phyloP scores from a whole-genome alignment of 768 basidiomycete species.

The Dacryopinax spathularia region DNA sequence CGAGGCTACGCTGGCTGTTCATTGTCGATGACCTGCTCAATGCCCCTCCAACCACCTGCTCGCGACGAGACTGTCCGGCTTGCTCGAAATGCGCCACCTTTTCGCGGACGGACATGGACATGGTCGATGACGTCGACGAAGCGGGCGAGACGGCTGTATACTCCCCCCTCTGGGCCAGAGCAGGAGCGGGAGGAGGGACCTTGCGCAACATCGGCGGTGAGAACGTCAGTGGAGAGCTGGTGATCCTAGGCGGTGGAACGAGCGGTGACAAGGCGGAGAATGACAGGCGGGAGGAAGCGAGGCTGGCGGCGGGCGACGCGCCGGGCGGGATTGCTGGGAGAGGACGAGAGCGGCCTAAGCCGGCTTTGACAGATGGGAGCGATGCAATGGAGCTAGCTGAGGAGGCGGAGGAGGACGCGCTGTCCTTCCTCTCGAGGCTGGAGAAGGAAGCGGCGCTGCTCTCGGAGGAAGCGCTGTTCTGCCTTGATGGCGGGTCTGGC shows the following conservation, averaged over 20 bases:
- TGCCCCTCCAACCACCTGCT: neutral
- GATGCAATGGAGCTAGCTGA: neutral
- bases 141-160: neutral
- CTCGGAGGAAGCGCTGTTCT: neutral
- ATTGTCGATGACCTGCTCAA: neutral
- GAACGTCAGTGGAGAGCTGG: neutral
- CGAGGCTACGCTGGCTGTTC: neutral
- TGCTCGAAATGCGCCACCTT: conserved; percentile 2
- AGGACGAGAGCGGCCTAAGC: neutral
- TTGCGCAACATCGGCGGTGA: neutral
- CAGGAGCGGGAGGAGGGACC: neutral
- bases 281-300: neutral
- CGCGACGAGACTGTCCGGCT: neutral
- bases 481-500: neutral
- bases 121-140: neutral
- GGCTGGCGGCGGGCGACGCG: neutral
- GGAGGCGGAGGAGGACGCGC: neutral
- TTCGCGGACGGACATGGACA: neutral
- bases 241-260: neutral
- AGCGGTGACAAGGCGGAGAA: neutral
- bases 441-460: neutral
- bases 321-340: neutral
- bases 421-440: neutral
- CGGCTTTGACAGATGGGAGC: neutral
- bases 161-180: neutral